Percentiles rank a stretch among this genome's conserved stretches.
phyloP scores from a whole-genome alignment of 192 early-diverging fungal genomes.

The Spinellus fusiger region DNA sequence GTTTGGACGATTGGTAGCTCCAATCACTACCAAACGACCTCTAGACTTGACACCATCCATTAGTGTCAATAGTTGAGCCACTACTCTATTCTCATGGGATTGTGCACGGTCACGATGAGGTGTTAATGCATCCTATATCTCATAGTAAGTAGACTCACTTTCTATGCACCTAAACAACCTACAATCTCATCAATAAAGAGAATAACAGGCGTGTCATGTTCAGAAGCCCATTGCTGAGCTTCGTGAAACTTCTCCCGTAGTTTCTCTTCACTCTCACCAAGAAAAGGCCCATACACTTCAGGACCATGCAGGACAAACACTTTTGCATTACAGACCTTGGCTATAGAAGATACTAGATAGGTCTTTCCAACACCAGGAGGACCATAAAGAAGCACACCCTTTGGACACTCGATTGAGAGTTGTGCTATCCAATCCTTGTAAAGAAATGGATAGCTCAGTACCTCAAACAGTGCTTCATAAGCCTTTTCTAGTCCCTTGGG shows the following conservation, averaged over 20 bases:
- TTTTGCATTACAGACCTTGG: conserved; percentile 58
- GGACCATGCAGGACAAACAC: conserved; percentile 75
- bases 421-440: conserved; percentile 54
- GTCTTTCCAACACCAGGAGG: conserved; percentile 97
- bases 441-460: conserved; percentile 70
- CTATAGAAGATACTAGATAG: conserved; percentile 65
- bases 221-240: conserved; percentile 36
- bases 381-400: conserved; percentile 84
- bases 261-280: conserved; percentile 84
- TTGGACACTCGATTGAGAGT: conserved; percentile 76
- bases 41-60: conserved; percentile 78
- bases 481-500: conserved; percentile 71
- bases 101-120: conserved; percentile 56
- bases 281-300: conserved; percentile 74
- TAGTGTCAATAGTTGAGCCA: conserved; percentile 82
- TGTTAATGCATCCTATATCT: conserved; percentile 65
- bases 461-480: conserved; percentile 65
- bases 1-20: conserved; percentile 87
- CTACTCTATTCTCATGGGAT: conserved; percentile 68
- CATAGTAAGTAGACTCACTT: neutral
- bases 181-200: conserved; percentile 97
- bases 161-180: conserved; percentile 13
- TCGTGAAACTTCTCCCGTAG: conserved; percentile 66
- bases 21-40: conserved; percentile 67
- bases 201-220: conserved; percentile 50